Evolutionary conservation across 2,329 filamentous ascomycete species (phyloP), one percentile per base, ranked within the genome.

Genomic region (Monosporascus sp.): DNA sequence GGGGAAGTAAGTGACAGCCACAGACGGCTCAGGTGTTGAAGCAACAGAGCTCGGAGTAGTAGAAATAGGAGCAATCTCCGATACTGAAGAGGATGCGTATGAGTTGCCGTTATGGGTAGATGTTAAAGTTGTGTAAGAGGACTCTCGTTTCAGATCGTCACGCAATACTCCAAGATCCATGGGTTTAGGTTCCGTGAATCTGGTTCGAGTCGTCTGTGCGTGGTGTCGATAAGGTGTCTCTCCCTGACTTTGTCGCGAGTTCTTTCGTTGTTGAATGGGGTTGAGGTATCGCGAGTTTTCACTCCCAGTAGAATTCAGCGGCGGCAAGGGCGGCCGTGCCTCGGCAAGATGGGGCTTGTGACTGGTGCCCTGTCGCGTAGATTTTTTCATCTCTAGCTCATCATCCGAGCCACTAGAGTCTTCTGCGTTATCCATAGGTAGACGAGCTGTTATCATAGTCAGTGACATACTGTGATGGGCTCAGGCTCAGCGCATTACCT

Each of bases 1-100:
- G 24, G 43, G 24, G 24, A 46, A 46, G 20, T 46, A 46, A n/a
- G 11, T 19, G 40, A 43, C 22, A 37, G 31, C 20, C 17, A 37
- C 22, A 22, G 55, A 56, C 5, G 58, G 45, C n/a, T 52, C 51
- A 19, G 58, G 54, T 3, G 55, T 57, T n/a, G 58, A 58, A 7
- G 48, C 45, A 26, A 53, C 43, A 38, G 56, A 61, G 35, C 52
- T 60, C 8, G 65, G 60, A 14, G 61, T 52, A 19, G 56, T 59
- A 38, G 64, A 66, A 14, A 60, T 59, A 7, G 64, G 61, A 47
- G 61, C 55, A 31, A 60, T 62, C 49, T 64, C 62, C 44, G 65
- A 66, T 37, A 48, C 55, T 20, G 58, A 53, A 1, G 65, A 65
- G n/a, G 61, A 63, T n/a, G 58, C 57, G 19, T 59, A 55, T 2